Evolutionary conservation across 345 rosid species (phyloP).

Genomic region (Psidium guajava): DNA sequence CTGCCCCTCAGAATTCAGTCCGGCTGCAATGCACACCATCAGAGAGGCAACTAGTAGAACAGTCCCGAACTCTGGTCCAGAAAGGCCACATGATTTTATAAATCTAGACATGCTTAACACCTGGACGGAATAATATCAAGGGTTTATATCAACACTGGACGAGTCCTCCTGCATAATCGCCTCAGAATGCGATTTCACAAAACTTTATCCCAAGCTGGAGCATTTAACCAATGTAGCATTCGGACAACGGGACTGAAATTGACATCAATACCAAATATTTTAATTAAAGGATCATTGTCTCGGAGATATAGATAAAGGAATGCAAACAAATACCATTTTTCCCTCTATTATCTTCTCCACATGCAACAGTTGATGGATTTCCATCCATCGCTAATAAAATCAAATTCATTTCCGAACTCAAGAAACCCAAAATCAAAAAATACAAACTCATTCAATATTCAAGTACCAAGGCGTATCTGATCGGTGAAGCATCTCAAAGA

Average conservation of each 20-base stretch:
- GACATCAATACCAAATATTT: not conserved
- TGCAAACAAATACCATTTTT: not conserved
- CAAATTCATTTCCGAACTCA: not conserved
- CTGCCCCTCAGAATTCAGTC: constrained; percentile 66
- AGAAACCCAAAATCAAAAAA: not conserved
- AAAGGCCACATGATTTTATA: not conserved
- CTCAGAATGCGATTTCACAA: not conserved
- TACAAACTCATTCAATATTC: not conserved
- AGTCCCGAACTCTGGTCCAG: not conserved
- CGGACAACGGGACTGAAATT: not conserved
- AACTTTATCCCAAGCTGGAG: not conserved
- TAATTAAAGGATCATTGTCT: not conserved
- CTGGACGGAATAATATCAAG: not conserved
- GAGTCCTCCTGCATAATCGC: not conserved
- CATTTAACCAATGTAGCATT: not conserved
- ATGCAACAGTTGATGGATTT: not conserved
- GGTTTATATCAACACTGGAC: not conserved
- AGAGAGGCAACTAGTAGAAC: constrained; percentile 19
- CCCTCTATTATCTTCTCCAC: not conserved
- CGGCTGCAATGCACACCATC: constrained; percentile 28
- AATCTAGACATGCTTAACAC: not conserved
- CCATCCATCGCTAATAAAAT: not conserved
- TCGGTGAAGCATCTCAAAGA: not conserved
- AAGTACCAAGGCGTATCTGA: not conserved
- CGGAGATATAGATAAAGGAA: not conserved